Evolutionary conservation across 2,329 filamentous ascomycete species (phyloP), one percentile per base, ranked within the genome.

Genomic region (Stagonosporopsis cucurbitacearum): DNA sequence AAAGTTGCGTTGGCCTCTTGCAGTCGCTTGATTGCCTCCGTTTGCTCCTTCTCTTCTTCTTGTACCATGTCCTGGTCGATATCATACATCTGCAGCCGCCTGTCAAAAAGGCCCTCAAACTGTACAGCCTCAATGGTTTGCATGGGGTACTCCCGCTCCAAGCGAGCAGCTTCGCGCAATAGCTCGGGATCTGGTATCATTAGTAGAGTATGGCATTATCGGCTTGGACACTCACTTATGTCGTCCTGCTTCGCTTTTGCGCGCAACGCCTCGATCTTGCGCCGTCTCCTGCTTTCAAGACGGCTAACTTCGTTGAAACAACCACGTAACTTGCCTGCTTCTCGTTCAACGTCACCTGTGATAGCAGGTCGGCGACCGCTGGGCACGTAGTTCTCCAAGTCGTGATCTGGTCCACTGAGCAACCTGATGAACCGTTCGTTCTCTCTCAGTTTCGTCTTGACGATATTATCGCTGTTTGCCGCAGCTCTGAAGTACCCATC

Each of bases 71-170:
- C 86, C 15, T 90, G 78, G 64, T 98, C 94, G 0, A 84, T 77
- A 60, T 96, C 91, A 73, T 98, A 99, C 42, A 88, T 82, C 41
- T 89, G 86, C 2, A 99, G 83, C 1, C 92, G 86, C 63, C 87
- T 84, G 67, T 96, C 91, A 63, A 98, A 97, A 42, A 98, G 89
- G 49, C 87, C 85, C 68, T 99, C 95, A 69, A 99, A 98, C 67
- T 97, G 92, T 2, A 90, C 90, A 0, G 94, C 88, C 46, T 92
- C 89, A 47, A 99, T 89, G 11, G 87, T 85, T 33, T 93, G 92
- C 77, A 90, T 90, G 0, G 92, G 91, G 60, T 92, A 94, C 55
- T 90, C 88, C 41, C 93, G 86, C 77, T 98, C 95, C 12, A 98
- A 81, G 8, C 92, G 86, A 32, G 89, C 88, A 2, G 93, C 88